Evolutionary conservation across 2,329 filamentous ascomycete species (phyloP), one percentile per base, ranked within the genome.

Genomic region (Claviceps purpurea): DNA sequence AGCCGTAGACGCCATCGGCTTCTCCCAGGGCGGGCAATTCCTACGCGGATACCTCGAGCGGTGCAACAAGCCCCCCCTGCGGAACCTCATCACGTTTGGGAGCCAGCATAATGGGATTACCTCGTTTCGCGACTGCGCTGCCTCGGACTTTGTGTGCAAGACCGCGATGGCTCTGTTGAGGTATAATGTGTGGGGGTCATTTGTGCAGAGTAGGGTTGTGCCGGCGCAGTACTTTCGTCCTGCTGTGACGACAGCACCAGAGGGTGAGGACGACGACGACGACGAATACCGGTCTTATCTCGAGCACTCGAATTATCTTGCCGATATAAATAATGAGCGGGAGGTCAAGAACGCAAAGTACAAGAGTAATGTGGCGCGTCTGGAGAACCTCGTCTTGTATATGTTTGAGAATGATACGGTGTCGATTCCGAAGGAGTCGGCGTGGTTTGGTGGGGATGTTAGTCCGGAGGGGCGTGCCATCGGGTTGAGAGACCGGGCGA

Each of bases 261-360:
- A 42, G 8, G 40, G 18, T 5, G 13, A 20, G n/a, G 13, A 5
- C 10, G 13, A 18, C 16, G 10, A 18, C 16, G 10, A 11, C 18
- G 47, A 46, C 22, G 66, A 73, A 54, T 68, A 89, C 66, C 78
- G 82, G 1, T 69, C 74, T 34, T 98, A 97, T 64, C 77, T 97
- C 20, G 79, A 83, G 58, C 66, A 81, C 64, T 93, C 87, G 60
- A 91, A 90, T 65, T 96, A 94, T 68, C 74, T 98, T 8, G 93
- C 91, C 10, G 91, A 97, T 64, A 84, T 97, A 70, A 98, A 98
- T 70, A 97, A 97, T 66, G 93, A 98, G 77, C 78, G 90, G 11
- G 57, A 58, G 48, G 55, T 72, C 51, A 95, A 94, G 78, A 95
- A 89, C 61, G 61, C 68, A 39, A 75, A 70, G 13, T 98, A 97